phyloP scores from a whole-genome alignment of 148 eudicot genomes.

The Polygonum maritimum region DNA sequence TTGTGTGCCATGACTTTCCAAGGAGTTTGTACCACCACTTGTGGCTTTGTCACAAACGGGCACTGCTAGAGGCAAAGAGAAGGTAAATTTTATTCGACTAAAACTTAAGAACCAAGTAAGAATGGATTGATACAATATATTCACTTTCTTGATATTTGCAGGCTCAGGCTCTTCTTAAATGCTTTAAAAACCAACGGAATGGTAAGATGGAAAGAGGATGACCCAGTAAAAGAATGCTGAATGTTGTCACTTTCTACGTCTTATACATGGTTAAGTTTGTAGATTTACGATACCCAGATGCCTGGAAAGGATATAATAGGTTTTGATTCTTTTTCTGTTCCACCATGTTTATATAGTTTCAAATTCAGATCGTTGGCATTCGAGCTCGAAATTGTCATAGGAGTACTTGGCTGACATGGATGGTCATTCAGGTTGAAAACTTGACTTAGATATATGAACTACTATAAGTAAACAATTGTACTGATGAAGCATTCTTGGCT shows the following conservation, averaged over 20 bases:
- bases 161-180: constrained; percentile 1
- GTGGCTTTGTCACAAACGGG: constrained; percentile 83
- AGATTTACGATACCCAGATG: neutral
- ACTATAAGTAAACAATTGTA: neutral
- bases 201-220: neutral
- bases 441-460: neutral
- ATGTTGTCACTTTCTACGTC: neutral
- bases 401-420: neutral
- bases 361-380: neutral
- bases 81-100: constrained; percentile 29
- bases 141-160: constrained; percentile 1
- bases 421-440: neutral
- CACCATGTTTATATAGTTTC: neutral
- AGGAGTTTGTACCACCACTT: constrained; percentile 90
- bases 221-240: neutral
- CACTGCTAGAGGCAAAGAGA: constrained; percentile 79
- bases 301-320: neutral
- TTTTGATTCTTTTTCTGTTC: neutral
- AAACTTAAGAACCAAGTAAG: neutral
- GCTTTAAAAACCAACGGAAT: neutral
- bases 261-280: neutral
- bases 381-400: neutral
- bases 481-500: neutral
- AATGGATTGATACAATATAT: neutral
- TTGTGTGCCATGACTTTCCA: constrained; percentile 62